A percentile compares a stretch with the other conserved stretches of the same genome.
Evolutionary conservation across 371 early-diverging fungal species (phyloP).

Genomic region (Dipsacomyces acuminosporus): DNA sequence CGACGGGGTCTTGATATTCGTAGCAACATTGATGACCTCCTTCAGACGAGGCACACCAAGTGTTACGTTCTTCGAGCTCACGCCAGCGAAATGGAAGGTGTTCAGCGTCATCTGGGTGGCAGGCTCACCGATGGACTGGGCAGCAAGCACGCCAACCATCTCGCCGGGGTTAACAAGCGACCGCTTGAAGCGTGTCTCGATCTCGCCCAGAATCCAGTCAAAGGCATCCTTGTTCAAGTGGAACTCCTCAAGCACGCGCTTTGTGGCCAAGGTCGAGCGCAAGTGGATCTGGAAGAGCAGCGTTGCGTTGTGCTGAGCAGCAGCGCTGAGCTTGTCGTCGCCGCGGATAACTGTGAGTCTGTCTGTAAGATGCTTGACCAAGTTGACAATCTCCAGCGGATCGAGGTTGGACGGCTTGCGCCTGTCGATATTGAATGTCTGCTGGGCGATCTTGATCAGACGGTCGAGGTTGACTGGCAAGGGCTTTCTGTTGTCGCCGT

Average conservation of each 20-base stretch:
- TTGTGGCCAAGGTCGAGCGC: slow-evolving; percentile 76
- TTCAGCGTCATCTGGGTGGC: slow-evolving; percentile 99
- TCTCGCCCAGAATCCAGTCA: slow-evolving; percentile 93
- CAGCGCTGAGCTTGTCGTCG: slow-evolving; percentile 71
- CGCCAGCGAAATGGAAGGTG: slow-evolving; percentile 99
- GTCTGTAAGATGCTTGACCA: slow-evolving; percentile 66
- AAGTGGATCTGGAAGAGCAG: slow-evolving; percentile 80
- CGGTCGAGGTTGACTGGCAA: slow-evolving; percentile 89
- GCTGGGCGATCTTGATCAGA: slow-evolving; percentile 86
- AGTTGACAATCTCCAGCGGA: slow-evolving; percentile 76
- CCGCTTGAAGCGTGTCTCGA: slow-evolving; percentile 83
- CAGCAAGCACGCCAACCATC: slow-evolving; percentile 99
- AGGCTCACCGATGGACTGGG: slow-evolving; percentile 99
- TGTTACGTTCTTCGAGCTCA: slow-evolving; percentile 95
- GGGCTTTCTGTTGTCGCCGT: slow-evolving; percentile 75
- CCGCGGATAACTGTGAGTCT: slow-evolving; percentile 77
- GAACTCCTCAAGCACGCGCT: slow-evolving; percentile 87
- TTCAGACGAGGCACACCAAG: slow-evolving; percentile 99
- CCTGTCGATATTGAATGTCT: slow-evolving; percentile 79
- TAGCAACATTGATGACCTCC: slow-evolving; percentile 99
- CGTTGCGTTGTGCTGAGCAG: slow-evolving; percentile 91
- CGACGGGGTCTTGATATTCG: slow-evolving; percentile 96
- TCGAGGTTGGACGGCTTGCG: slow-evolving; percentile 79
- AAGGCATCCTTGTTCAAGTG: slow-evolving; percentile 84
- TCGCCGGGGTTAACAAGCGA: slow-evolving; percentile 95